phyloP scores from a whole-genome alignment of 2,329 filamentous ascomycete species.

The Pseudogymnoascus sp. region DNA sequence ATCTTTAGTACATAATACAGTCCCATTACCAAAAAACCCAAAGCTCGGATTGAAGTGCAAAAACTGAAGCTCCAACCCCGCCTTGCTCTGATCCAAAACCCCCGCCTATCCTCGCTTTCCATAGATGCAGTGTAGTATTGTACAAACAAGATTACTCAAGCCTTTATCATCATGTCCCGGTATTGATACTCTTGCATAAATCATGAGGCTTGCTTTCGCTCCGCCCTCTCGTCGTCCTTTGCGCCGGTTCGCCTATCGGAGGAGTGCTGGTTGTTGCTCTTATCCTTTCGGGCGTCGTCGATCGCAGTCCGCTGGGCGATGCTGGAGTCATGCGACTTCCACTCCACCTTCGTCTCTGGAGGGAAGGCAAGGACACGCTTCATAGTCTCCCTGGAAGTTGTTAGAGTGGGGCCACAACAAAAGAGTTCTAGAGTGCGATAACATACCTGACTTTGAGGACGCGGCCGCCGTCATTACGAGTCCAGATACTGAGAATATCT shows the following conservation, averaged over 20 bases:
- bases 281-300: slow-evolving; percentile 85
- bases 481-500: slow-evolving; percentile 97
- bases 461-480: slow-evolving; percentile 80
- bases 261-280: slow-evolving; percentile 42
- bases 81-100: slow-evolving; percentile 7
- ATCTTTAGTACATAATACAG: slow-evolving; percentile 1
- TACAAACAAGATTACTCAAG: slow-evolving; percentile 9
- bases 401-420: slow-evolving; percentile 4
- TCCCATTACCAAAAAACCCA: slow-evolving; percentile 3
- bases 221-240: slow-evolving; percentile 15
- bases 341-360: slow-evolving; percentile 80
- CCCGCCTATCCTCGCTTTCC: slow-evolving; percentile 8
- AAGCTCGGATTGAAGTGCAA: slow-evolving; percentile 1
- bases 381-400: slow-evolving; percentile 63
- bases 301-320: slow-evolving; percentile 87
- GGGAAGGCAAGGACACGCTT: slow-evolving; percentile 83
- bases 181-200: slow-evolving; percentile 7
- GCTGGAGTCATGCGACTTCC: slow-evolving; percentile 93
- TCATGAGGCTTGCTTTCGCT: slow-evolving; percentile 10
- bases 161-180: slow-evolving; percentile 6
- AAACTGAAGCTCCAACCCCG: neutral
- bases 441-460: slow-evolving; percentile 94
- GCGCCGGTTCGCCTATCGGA: slow-evolving; percentile 20
- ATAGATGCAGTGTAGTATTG: slow-evolving; percentile 9
- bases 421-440: slow-evolving; percentile 25